phyloP scores from a whole-genome alignment of 2,329 filamentous ascomycete species.

The Talaromyces sp. region DNA sequence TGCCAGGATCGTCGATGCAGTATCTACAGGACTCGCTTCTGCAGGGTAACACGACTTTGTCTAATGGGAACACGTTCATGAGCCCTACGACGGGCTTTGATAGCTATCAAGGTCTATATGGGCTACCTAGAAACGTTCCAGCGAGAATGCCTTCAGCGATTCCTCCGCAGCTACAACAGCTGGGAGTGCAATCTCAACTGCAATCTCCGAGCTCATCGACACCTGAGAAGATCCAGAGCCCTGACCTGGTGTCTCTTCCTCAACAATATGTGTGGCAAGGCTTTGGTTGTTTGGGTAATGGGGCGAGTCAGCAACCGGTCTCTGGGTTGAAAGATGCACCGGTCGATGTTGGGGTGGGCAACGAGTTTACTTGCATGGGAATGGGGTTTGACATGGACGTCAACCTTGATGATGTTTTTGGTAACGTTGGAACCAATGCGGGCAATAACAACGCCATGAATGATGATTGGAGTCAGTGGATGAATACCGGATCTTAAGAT shows the following conservation, averaged over 20 bases:
- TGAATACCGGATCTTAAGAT: slow-evolving; percentile 25
- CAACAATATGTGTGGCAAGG: slow-evolving; percentile 40
- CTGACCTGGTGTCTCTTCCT: slow-evolving; percentile 38
- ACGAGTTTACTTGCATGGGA: slow-evolving; percentile 18
- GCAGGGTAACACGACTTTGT: slow-evolving; percentile 14
- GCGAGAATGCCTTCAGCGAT: slow-evolving; percentile 12
- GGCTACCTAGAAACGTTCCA: slow-evolving; percentile 19
- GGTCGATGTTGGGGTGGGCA: slow-evolving; percentile 22
- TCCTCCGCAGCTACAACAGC: slow-evolving; percentile 25
- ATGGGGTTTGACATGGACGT: slow-evolving; percentile 26
- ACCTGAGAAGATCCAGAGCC: slow-evolving; percentile 33
- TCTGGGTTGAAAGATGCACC: slow-evolving; percentile 18
- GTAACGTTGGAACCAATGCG: slow-evolving; percentile 26
- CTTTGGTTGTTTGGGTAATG: slow-evolving; percentile 29
- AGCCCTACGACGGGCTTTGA: slow-evolving; percentile 17
- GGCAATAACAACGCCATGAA: slow-evolving; percentile 22
- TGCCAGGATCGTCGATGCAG: slow-evolving; percentile 14
- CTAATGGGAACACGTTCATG: slow-evolving; percentile 1
- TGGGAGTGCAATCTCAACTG: slow-evolving; percentile 20
- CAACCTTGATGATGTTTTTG: slow-evolving; percentile 39
- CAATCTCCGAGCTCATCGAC: slow-evolving; percentile 30
- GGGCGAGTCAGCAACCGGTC: slow-evolving; percentile 20
- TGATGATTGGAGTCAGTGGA: slow-evolving; percentile 38
- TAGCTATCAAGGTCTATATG: slow-evolving; percentile 21
- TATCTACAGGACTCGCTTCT: slow-evolving; percentile 21